Conservation (phyloP, 192 early-diverging fungal genomes). For the Entomortierella parvispora region DNA sequence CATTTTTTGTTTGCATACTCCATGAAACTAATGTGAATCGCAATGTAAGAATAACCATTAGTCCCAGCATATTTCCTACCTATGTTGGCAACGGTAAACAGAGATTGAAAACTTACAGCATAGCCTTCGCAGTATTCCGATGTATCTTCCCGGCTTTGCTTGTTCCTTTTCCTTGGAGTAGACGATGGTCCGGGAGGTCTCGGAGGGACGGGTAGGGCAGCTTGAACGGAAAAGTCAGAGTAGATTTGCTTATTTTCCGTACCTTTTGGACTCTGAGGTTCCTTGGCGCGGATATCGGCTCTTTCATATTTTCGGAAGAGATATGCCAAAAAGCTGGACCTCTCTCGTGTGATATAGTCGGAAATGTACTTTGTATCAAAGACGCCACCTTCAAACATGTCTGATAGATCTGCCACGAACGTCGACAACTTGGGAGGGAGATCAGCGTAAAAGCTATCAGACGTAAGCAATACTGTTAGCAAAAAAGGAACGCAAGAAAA, state of each 20-base stretch:
- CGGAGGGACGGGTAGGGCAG: constrained; percentile 12
- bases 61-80: too few species aligned
- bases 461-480: too few species aligned
- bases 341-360: constrained; percentile 73
- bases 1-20: constrained; percentile 78
- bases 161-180: background rate
- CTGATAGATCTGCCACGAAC: constrained; percentile 80
- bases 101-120: constrained; percentile 82
- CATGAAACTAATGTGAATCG: constrained; percentile 66
- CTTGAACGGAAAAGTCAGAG: constrained; percentile 31
- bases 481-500: background rate
- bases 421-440: constrained; percentile 75
- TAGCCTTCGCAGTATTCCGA: constrained; percentile 82
- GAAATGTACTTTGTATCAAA: constrained; percentile 94
- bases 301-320: constrained; percentile 68
- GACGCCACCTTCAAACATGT: constrained; percentile 89
- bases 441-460: constrained; percentile 80
- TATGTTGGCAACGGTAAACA: too few species aligned
- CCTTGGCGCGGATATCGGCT: constrained; percentile 16
- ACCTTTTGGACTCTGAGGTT: background rate
- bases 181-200: background rate
- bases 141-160: constrained; percentile 6
- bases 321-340: constrained; percentile 74
- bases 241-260: background rate
- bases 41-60: too few species aligned